Evolutionary conservation across 2,329 filamentous ascomycete species (phyloP), one percentile per base, ranked within the genome.

Genomic region (Pezicula carpinea): DNA sequence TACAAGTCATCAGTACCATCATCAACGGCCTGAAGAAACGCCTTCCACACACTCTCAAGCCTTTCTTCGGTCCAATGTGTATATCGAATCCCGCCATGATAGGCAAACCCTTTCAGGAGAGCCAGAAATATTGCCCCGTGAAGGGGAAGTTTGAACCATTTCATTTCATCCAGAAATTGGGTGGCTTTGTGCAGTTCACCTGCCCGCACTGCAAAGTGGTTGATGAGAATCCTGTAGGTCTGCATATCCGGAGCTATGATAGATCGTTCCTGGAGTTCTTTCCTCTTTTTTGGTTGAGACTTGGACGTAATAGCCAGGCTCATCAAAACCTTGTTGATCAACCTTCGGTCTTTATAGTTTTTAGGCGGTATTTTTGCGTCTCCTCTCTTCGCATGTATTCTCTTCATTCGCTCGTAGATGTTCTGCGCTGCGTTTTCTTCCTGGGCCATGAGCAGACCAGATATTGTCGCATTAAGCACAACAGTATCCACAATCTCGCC

Each of bases 401-500:
- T 29, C 64, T 90, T 91, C 91, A 99, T 97, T 50, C 83, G 82
- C 48, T 81, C 72, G 59, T 96, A 96, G 10, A 96, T 80, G 50
- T 85, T 77, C 56, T 92, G 83, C 3, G 91, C 93, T 0, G 88
- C 83, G 6, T 75, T 69, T 33, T 85, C 79, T 61, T 99, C 91
- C 34, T 85, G 85, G 13, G 85, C 83, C 47, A 82, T 76, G 36
- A 96, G 74, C 17, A 97, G 76, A 2, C 89, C 83, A 0, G 82
- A 76, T 52, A 97, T 87, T 58, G 96, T 82, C 57, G 86, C 88
- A 62, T 97, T 97, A 64, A 97, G 75, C 13, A 90, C 85, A 3
- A 86, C 75, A 0, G 88, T 91, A 64, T 97, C 92, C 46, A 99
- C 83, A 52, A 96, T 83, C 64, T 97, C 89, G 29, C 90, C 89